Percentiles rank a stretch among this genome's conserved stretches.
These are phyloP conservation scores for Trypanosoma scelopori DNA, from an alignment of 208 protist species.

Conservation along the genomic window DNA sequence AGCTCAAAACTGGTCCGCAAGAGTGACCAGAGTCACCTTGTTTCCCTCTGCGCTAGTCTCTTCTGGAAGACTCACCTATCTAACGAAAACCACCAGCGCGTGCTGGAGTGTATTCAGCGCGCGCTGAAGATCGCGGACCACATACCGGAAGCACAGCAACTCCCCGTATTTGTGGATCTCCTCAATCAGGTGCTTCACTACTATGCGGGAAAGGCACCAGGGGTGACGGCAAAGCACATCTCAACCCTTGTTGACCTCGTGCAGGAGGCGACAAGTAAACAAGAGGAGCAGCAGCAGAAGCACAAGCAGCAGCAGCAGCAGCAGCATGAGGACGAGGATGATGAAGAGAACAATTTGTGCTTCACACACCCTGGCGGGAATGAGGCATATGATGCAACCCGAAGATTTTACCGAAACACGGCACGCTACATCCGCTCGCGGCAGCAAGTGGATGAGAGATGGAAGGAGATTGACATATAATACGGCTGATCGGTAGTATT, in stretches of 20 bases:
- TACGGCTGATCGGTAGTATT: background rate
- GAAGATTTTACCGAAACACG: conserved; percentile 66
- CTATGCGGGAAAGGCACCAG: conserved; percentile 79
- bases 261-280: conserved; percentile 30
- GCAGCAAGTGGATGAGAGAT: conserved; percentile 56
- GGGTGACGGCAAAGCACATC: conserved; percentile 54
- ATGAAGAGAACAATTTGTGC: conserved; percentile 3
- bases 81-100: conserved; percentile 57
- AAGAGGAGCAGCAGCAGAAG: conserved; percentile 27
- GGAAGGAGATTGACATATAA: conserved; percentile 74
- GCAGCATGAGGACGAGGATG: conserved; percentile 7
- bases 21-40: conserved; percentile 87
- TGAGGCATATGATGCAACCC: conserved; percentile 32
- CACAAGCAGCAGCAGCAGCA: background rate
- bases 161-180: conserved; percentile 94
- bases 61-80: conserved; percentile 82
- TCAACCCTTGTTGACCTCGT: conserved; percentile 58
- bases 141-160: conserved; percentile 66
- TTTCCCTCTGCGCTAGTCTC: conserved; percentile 82
- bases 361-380: background rate
- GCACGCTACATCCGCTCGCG: conserved; percentile 71
- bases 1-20: conserved; percentile 90
- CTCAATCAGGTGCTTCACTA: conserved; percentile 95
- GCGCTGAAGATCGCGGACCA: conserved; percentile 92
- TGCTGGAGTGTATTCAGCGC: conserved; percentile 93